phyloP scores from a whole-genome alignment of 1,139 yeast species.

The Oligophagozyma castellii region DNA sequence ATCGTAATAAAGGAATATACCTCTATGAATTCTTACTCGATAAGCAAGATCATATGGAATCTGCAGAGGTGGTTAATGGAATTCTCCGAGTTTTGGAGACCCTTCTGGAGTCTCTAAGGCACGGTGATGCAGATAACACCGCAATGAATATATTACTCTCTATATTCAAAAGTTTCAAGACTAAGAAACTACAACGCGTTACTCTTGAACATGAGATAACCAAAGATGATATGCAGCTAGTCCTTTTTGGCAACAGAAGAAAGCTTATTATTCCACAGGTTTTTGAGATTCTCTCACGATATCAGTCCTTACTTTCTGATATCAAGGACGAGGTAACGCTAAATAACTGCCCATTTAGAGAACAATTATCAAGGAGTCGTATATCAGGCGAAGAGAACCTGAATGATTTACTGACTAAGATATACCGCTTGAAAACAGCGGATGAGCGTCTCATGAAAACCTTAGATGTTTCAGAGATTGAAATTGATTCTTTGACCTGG shows the following conservation, averaged over 20 bases:
- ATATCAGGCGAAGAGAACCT: background rate
- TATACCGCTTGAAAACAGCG: slow-evolving; percentile 17
- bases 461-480: slow-evolving; percentile 13
- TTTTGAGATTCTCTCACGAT: slow-evolving; percentile 9
- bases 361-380: no score
- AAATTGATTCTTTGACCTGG: slow-evolving; percentile 18
- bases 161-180: slow-evolving; percentile 35
- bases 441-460: slow-evolving; percentile 19
- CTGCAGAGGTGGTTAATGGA: slow-evolving; percentile 21
- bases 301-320: slow-evolving; percentile 8
- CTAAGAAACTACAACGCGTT: slow-evolving; percentile 41
- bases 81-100: slow-evolving; percentile 37
- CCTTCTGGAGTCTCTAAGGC: slow-evolving; percentile 39
- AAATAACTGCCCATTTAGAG: no score
- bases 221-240: slow-evolving; percentile 34
- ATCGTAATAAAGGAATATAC: slow-evolving; percentile 69
- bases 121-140: slow-evolving; percentile 50
- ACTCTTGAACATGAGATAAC: slow-evolving; percentile 51
- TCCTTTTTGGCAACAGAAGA: slow-evolving; percentile 28
- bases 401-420: slow-evolving; percentile 6
- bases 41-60: slow-evolving; percentile 7
- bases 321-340: slow-evolving; percentile 7
- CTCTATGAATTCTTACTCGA: slow-evolving; percentile 37
- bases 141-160: slow-evolving; percentile 36
- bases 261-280: slow-evolving; percentile 20